These are phyloP conservation scores for Clohesyomyces aquaticus DNA, from an alignment of 495 filamentous ascomycete genomes.

Conservation along the genomic window DNA sequence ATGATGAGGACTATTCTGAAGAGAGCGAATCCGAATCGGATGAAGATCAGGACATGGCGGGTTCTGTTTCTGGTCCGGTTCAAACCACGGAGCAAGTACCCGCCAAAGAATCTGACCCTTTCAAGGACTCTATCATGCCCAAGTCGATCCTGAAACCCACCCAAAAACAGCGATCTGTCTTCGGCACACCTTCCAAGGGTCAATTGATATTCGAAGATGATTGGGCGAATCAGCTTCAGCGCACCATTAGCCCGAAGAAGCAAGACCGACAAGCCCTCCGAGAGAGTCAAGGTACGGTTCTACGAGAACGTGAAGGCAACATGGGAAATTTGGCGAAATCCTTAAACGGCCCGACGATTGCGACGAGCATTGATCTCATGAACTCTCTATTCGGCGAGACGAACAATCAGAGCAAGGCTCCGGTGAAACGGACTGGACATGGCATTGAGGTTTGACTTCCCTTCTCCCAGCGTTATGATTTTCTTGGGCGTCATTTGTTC, in stretches of 20 bases:
- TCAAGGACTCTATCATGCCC: conserved; percentile 50
- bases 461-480: conserved; percentile 42
- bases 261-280: conserved; percentile 72
- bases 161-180: conserved; percentile 14
- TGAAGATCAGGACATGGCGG: conserved; percentile 77
- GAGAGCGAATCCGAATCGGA: conserved; percentile 67
- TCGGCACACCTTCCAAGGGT: conserved; percentile 45
- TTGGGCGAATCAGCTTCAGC: conserved; percentile 90
- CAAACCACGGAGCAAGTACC: conserved; percentile 64
- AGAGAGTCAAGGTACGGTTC: conserved; percentile 61
- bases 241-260: conserved; percentile 88
- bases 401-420: conserved; percentile 49
- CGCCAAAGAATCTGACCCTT: conserved; percentile 28
- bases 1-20: conserved; percentile 65
- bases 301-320: conserved; percentile 49
- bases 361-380: conserved; percentile 87
- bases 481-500: conserved; percentile 48
- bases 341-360: conserved; percentile 57
- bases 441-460: conserved; percentile 75
- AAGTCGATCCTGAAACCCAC: conserved; percentile 55
- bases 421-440: conserved; percentile 57
- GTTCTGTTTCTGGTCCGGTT: conserved; percentile 68
- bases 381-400: conserved; percentile 76
- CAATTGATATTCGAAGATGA: conserved; percentile 61
- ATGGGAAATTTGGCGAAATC: conserved; percentile 34